Base-by-base conservation (phyloP, 2,329 filamentous ascomycete genomes). In the Xylariaceae sp. region DNA sequence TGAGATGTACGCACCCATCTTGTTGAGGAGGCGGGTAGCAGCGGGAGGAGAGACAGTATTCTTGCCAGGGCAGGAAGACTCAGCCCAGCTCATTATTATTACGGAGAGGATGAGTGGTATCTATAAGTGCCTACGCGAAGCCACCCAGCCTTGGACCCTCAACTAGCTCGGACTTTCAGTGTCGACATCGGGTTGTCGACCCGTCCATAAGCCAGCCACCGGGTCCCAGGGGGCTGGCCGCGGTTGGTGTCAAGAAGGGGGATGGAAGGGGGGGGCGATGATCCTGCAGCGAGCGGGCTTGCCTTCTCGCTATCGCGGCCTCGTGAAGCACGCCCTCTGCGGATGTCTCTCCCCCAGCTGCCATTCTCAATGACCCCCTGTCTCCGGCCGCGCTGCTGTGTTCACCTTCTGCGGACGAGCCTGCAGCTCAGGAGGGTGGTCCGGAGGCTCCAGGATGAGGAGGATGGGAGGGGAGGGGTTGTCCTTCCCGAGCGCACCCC, bases 1-100 rank as follows among this genome's bases (percentile, higher is more conserved):
- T 5, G 48, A 51, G 11, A 47, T 37, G 24, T 39, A 45, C 2
- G 47, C 40, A 19, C 45, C 48, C 48, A 51, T 49, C 12, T 23
- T 41, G 11, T 9, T 12, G 21, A 15, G 27, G 6, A 14, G 27
- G 12, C 18, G 27, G 12, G 13, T n/a, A 17, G 15, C 6, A 29
- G 18, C 27, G n/a, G 7, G 6, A 12, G 6, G 5, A 5, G 6
- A 6, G 24, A 26, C 24, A 13, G 15, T 23, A 23, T n/a, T 8
- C 8, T n/a, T 8, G 21, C 21, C 21, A 23, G n/a, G 21, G 8
- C 21, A n/a, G 21, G n/a, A 23, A 23, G n/a, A 8, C 8, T 8
- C 21, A 23, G 8, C 21, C n/a, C 21, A 8, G n/a, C 8, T 23
- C 21, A n/a, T n/a, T n/a, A n/a, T n/a, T 23, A 23, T 23, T n/a